These are phyloP conservation scores for Malus orientalis DNA, from an alignment of 306 rosid genomes.

Conservation along the genomic window DNA sequence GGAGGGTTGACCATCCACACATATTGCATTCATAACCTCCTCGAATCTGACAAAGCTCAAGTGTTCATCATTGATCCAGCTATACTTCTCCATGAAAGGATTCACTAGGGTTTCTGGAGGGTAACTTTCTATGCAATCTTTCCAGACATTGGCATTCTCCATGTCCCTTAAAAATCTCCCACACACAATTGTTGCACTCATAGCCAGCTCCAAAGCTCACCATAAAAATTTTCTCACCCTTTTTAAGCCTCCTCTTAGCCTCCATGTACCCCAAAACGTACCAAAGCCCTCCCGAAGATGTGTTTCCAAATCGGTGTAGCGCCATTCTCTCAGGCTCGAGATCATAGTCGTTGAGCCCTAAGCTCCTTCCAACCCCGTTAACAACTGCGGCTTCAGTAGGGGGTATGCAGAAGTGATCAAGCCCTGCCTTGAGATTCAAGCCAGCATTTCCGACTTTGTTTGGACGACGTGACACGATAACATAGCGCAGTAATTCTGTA, in stretches of 20 bases:
- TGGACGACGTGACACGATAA: background rate
- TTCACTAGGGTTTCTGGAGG: conserved; percentile 43
- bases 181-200: conserved; percentile 79
- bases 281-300: conserved; percentile 84
- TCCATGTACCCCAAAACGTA: conserved; percentile 91
- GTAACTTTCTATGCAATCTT: conserved; percentile 48
- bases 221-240: conserved; percentile 64
- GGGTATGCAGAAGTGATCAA: conserved; percentile 74
- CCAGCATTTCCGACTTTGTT: conserved; percentile 1
- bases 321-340: conserved; percentile 82
- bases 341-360: conserved; percentile 55
- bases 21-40: background rate
- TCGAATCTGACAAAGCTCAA: conserved; percentile 53
- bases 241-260: conserved; percentile 66
- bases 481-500: conserved; percentile 39
- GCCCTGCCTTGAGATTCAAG: conserved; percentile 56
- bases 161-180: conserved; percentile 68
- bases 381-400: conserved; percentile 73
- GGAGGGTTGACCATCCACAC: background rate
- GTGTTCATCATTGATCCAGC: conserved; percentile 63
- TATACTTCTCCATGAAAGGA: conserved; percentile 58
- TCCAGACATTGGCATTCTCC: conserved; percentile 60
- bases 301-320: conserved; percentile 80
- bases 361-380: conserved; percentile 63
- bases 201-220: conserved; percentile 90